A percentile compares a stretch with the other conserved stretches of the same genome.
phyloP scores from a whole-genome alignment of 768 basidiomycete species.

The Cystobasidiopsis lactophilus region DNA sequence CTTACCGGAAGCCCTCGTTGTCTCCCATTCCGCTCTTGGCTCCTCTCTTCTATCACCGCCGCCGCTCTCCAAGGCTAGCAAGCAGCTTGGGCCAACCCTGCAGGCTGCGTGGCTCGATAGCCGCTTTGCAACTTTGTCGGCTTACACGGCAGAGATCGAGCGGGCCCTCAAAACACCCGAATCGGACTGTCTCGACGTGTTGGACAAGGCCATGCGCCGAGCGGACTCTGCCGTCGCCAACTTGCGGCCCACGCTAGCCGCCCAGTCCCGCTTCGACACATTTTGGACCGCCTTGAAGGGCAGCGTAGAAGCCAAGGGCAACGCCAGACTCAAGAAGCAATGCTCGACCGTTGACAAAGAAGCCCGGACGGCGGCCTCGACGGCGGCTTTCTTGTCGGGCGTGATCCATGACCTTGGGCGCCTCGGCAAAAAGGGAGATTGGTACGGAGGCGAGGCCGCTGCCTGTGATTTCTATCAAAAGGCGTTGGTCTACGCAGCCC shows the following conservation, averaged over 20 bases:
- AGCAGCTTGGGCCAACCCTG: background rate
- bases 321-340: background rate
- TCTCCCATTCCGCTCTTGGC: background rate
- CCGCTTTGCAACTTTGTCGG: background rate
- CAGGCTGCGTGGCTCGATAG: background rate
- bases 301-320: background rate
- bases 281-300: background rate
- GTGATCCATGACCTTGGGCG: background rate
- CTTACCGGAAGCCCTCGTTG: slow-evolving; percentile 1
- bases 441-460: background rate
- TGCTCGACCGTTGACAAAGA: background rate
- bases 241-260: background rate
- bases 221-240: background rate
- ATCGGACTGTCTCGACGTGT: background rate
- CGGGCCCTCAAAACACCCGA: background rate
- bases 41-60: slow-evolving; percentile 3
- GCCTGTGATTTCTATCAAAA: background rate
- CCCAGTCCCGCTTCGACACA: background rate
- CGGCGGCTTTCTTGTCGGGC: background rate
- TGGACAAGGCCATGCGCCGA: background rate
- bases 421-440: background rate
- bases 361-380: background rate
- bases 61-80: background rate
- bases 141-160: background rate
- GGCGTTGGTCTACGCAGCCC: background rate